Conservation (phyloP, 352 stramenopile species). For the Globisporangium cederbergense region DNA sequence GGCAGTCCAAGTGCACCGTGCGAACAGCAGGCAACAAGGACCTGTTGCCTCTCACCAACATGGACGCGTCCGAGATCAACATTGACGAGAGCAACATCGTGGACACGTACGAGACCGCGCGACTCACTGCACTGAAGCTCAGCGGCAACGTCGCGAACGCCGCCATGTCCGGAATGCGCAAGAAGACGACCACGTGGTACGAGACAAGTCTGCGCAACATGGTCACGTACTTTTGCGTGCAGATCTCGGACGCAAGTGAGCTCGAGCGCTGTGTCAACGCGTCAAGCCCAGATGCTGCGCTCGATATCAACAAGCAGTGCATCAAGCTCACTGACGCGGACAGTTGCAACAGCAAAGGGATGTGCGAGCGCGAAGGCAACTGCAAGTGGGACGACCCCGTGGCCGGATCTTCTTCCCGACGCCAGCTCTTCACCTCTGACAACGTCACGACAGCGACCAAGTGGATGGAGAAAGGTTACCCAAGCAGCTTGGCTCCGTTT, state of each 20-base stretch:
- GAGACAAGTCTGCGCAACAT: conserved; percentile 58
- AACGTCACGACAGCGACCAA: conserved; percentile 52
- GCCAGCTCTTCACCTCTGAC: conserved; percentile 50
- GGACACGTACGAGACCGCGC: conserved; percentile 66
- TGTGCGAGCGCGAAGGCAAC: conserved; percentile 73
- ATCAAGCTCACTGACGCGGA: conserved; percentile 42
- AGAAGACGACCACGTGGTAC: conserved; percentile 69
- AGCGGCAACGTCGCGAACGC: conserved; percentile 52
- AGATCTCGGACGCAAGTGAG: conserved; percentile 39
- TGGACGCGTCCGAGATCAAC: conserved; percentile 57
- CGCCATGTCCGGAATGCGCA: conserved; percentile 67
- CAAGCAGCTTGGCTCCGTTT: conserved; percentile 62
- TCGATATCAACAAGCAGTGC: conserved; percentile 49
- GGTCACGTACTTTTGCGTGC: conserved; percentile 67
- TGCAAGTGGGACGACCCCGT: conserved; percentile 80
- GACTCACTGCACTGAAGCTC: conserved; percentile 63
- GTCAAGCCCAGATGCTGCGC: conserved; percentile 44
- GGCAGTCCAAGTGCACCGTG: conserved; percentile 55
- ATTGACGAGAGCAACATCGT: conserved; percentile 49
- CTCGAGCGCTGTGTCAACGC: conserved; percentile 57
- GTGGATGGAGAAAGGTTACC: conserved; percentile 70
- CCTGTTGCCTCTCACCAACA: conserved; percentile 53
- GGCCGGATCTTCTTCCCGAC: conserved; percentile 29
- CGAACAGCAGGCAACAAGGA: conserved; percentile 50
- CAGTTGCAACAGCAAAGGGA: conserved; percentile 51